phyloP scores from a whole-genome alignment of 1,139 yeast species.

The Suhomyces maxii region DNA sequence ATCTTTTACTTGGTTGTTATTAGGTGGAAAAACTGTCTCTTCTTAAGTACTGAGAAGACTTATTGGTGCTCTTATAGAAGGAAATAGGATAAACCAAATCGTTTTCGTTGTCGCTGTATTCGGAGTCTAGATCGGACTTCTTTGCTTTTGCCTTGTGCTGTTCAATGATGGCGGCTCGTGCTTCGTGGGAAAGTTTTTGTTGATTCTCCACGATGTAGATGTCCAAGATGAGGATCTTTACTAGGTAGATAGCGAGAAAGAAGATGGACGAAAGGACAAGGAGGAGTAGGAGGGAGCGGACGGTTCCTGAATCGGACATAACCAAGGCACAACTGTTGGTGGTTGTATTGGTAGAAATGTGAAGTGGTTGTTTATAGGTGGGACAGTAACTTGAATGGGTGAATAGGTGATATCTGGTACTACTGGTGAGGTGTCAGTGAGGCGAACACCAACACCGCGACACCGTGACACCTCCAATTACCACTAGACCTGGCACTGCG shows the following conservation, averaged over 20 bases:
- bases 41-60: conserved; percentile 44
- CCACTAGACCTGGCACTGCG: no score
- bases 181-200: conserved; percentile 6
- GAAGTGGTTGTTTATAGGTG: no score
- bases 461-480: no score
- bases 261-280: conserved; percentile 1
- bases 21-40: conserved; percentile 40
- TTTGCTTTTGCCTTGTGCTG: conserved; percentile 1
- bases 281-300: conserved; percentile 2
- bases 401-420: background rate
- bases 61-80: conserved; percentile 40
- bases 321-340: background rate
- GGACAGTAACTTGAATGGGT: no score
- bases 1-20: background rate
- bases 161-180: conserved; percentile 1
- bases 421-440: background rate
- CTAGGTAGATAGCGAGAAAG: conserved; percentile 3
- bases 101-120: conserved; percentile 3
- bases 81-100: conserved; percentile 3
- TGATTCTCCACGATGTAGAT: conserved; percentile 9
- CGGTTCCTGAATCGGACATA: conserved; percentile 1
- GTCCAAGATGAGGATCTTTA: conserved; percentile 8
- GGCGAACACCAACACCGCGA: no score
- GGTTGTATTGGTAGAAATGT: no score
- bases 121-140: conserved; percentile 6